These are phyloP conservation scores for Fraxinus platypoda DNA, from an alignment of 305 asterid genomes.

Conservation along the genomic window DNA sequence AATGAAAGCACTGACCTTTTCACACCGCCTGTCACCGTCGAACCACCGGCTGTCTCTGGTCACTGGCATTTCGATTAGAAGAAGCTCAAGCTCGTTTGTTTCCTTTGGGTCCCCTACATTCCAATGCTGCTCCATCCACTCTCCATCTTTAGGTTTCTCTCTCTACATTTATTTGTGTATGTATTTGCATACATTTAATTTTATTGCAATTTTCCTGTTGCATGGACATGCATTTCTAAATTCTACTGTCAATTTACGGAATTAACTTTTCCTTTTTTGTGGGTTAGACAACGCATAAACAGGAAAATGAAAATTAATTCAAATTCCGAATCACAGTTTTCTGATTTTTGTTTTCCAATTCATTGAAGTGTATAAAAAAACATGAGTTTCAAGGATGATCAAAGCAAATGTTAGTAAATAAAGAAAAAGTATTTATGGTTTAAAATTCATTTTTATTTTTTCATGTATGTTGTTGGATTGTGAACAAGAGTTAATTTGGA, in stretches of 20 bases:
- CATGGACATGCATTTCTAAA: neutral
- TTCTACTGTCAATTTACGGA: neutral
- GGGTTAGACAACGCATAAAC: neutral
- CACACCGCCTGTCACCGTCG: constrained; percentile 26
- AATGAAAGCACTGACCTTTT: constrained; percentile 36
- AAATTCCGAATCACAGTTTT: neutral
- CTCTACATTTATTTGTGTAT: neutral
- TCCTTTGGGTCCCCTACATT: constrained; percentile 23
- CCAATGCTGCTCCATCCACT: constrained; percentile 39
- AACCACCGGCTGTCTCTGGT: constrained; percentile 5
- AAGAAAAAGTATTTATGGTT: too few relatives aligned
- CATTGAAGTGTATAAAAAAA: neutral
- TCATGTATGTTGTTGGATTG: too few relatives aligned
- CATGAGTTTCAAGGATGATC: too few relatives aligned
- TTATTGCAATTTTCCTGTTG: neutral
- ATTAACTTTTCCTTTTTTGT: neutral
- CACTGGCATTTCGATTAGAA: constrained; percentile 18
- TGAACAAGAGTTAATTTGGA: neutral
- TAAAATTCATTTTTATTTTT: neutral
- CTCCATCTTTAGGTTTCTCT: constrained; percentile 39
- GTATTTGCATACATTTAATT: neutral
- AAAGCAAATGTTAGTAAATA: too few relatives aligned
- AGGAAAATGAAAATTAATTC: neutral
- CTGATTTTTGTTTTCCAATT: neutral
- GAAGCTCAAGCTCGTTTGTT: constrained; percentile 22